Conservation (phyloP, 1,284 basidiomycete genomes). For the Tremellales sp. region DNA sequence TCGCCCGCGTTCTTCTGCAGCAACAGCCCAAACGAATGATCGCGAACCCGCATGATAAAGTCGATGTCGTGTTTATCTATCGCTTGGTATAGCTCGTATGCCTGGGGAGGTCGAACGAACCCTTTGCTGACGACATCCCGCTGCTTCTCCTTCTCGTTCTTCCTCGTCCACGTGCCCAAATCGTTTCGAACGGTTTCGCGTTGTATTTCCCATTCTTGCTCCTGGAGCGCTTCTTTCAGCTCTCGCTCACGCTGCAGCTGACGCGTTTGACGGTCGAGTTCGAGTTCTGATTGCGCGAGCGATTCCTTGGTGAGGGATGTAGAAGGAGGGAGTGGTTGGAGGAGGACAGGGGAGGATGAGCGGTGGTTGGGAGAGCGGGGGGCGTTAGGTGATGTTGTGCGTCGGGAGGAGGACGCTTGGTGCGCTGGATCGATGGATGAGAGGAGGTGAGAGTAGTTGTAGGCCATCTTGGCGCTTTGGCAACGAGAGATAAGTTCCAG, state of each 20-base stretch:
- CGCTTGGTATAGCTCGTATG: constrained; percentile 47
- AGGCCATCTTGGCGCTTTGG: background rate
- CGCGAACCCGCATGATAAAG: constrained; percentile 46
- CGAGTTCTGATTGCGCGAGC: constrained; percentile 35
- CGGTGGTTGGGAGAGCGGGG: constrained; percentile 7
- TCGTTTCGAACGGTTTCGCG: constrained; percentile 22
- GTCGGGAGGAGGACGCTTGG: background rate
- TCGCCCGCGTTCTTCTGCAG: constrained; percentile 47
- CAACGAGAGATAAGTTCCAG: background rate
- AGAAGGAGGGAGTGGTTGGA: constrained; percentile 36
- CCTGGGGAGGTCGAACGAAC: constrained; percentile 44
- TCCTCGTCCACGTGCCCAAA: constrained; percentile 28
- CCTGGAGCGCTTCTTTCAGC: constrained; percentile 46
- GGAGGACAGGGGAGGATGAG: constrained; percentile 34
- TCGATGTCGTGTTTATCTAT: constrained; percentile 49
- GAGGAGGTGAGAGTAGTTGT: background rate
- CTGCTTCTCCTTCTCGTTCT: constrained; percentile 12
- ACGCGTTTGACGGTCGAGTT: constrained; percentile 37
- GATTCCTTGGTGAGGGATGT: constrained; percentile 28
- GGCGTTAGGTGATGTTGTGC: constrained; percentile 11
- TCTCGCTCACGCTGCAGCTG: constrained; percentile 31
- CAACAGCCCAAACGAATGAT: constrained; percentile 44
- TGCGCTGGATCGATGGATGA: background rate
- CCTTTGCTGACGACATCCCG: constrained; percentile 15
- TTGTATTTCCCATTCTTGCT: constrained; percentile 37